Base-by-base conservation (phyloP, 2,329 filamentous ascomycete genomes). In the Apiospora phragmitis region DNA sequence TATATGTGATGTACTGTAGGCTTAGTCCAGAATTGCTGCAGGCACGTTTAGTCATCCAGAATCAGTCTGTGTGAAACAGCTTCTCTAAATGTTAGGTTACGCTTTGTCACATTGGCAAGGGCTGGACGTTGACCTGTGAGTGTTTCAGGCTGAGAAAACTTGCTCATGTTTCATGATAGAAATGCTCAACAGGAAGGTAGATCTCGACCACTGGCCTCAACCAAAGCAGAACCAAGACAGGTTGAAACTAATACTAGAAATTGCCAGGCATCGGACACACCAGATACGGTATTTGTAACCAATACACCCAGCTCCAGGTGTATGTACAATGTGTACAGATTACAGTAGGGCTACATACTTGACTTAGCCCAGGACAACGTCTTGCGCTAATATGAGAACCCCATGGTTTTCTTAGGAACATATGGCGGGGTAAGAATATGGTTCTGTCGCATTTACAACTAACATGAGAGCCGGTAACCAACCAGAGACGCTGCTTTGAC, bases 131-230 rank as follows among this genome's bases (percentile, higher is more conserved):
- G 18, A 62, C 29, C 21, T 62, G 32, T 24, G 32, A 21, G 32
- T 62, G 55, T 67, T 67, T 67, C 41, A 43, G 41, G 16, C n/a
- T 24, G 43, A 18, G 65, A 45, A 67, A 67, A 67, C 65, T 67
- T 67, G 65, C 65, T 67, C 65, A 67, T 45, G 65, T 67, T 67
- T 67, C 65, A 67, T 32, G 7, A n/a, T n/a, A 38, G 14, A 62
- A 35, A 32, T 62, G 55, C 32, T 43, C 65, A 65, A 38, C 62
- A 49, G 21, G 62, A 35, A n/a, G 67, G 26, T 38, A 38, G 43
- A 38, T n/a, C 38, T 12, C 32, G 3, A 38, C 32, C 55, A 38
- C 55, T 21, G 32, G 12, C 55, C 55, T 38, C 55, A 35, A 21
- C 55, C 55, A 32, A 62, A 35, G 55, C 32, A n/a, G 29, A 38